Evolutionary conservation across 2,329 filamentous ascomycete genomes (phyloP), one percentile per base, ranked within the genome.

Genomic region (Fusarium dlaminii): DNA sequence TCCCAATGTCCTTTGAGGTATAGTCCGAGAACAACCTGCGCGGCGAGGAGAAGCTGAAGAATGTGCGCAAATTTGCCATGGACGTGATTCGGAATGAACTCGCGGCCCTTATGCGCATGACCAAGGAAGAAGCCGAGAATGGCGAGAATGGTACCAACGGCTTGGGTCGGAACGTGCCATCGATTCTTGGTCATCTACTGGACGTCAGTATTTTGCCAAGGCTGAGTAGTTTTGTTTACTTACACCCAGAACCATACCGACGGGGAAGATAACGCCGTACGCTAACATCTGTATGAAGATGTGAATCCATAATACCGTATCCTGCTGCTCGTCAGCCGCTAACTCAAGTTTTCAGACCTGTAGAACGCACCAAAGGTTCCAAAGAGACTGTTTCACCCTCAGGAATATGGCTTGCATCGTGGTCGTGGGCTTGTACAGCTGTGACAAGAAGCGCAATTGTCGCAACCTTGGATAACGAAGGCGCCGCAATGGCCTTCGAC

Each of bases 221-320:
- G 24, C 27, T 46, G 39, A 36, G 32, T 24, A 49, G 24, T 1
- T 51, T 59, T 59, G 56, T 32, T 34, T 54, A 85, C 92, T 78
- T 90, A 96, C 94, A 67, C 96, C 96, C 24, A 98, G 86, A 46
- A 98, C 95, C 96, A 99, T 98, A 77, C 96, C 96, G 22, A 94
- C 88, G 17, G 96, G 96, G 79, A 98, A 98, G 67, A 98, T 90
- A 76, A 99, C 87, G 70, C 96, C 96, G 86, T 97, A 98, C 66
- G 95, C 91, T 66, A 96, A 80, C 81, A 91, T 92, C 87, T 98
- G 95, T 51, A 97, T 83, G 68, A 98, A 88, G 79, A 99, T 98
- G 84, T 99, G 96, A 76, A 92, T 88, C 96, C 96, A 99, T 90
- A 99, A 84, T 78, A 91, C 94, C 46, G 91, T 88, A 82, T 98